Conservation (phyloP, 176 grass and related monocot genomes). For the Phoenix roebelenii region DNA sequence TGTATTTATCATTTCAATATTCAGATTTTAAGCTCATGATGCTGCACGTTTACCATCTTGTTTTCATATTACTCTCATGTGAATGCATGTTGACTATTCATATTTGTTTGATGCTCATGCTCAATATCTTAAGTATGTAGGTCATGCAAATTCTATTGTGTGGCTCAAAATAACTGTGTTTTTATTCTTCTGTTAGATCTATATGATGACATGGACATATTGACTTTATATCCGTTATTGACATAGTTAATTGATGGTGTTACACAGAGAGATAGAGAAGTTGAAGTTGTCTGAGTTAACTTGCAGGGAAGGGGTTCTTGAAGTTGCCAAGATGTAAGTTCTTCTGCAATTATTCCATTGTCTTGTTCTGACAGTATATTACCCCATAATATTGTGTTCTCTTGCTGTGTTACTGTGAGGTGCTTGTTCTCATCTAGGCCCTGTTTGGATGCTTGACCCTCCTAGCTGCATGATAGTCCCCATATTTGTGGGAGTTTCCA, state of each 20-base stretch:
- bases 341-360: neutral
- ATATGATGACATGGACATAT: neutral
- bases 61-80: too few relatives aligned
- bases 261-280: constrained; percentile 83
- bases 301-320: constrained; percentile 73
- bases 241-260: neutral
- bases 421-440: too few relatives aligned
- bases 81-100: too few relatives aligned
- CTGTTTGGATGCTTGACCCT: too few relatives aligned
- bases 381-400: neutral
- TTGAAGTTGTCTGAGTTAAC: constrained; percentile 86
- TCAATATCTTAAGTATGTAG: too few relatives aligned
- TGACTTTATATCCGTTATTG: constrained; percentile 1
- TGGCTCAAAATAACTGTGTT: neutral
- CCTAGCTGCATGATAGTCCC: too few relatives aligned
- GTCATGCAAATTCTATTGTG: too few relatives aligned
- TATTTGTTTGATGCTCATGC: too few relatives aligned
- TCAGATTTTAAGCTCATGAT: too few relatives aligned
- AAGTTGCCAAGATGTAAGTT: constrained; percentile 77
- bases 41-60: too few relatives aligned
- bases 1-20: too few relatives aligned
- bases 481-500: too few relatives aligned
- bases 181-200: neutral
- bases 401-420: neutral
- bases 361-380: neutral